These are phyloP conservation scores for Clavaria fumosa DNA, from an alignment of 768 basidiomycete genomes.

Conservation along the genomic window DNA sequence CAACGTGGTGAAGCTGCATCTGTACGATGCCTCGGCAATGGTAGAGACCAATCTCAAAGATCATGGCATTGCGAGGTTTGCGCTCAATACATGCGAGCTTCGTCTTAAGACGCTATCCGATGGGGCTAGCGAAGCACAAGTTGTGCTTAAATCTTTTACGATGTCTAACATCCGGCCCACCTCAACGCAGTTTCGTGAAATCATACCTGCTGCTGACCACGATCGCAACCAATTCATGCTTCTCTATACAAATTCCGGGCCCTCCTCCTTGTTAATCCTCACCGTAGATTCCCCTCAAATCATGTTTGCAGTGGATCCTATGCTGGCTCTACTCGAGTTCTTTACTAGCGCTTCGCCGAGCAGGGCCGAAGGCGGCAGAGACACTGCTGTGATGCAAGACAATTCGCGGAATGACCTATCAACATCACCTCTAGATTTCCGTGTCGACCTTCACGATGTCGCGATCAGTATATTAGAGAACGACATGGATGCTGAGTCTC, in stretches of 20 bases:
- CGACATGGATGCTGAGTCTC: conserved; percentile 61
- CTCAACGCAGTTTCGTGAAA: conserved; percentile 77
- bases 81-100: conserved; percentile 63
- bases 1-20: conserved; percentile 60
- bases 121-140: conserved; percentile 74
- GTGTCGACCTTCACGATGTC: conserved; percentile 81
- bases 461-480: conserved; percentile 81
- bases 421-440: conserved; percentile 41
- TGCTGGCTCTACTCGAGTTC: conserved; percentile 80
- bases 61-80: conserved; percentile 74
- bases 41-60: conserved; percentile 44
- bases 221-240: conserved; percentile 88
- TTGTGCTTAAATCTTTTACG: conserved; percentile 81
- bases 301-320: conserved; percentile 83
- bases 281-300: conserved; percentile 87
- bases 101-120: conserved; percentile 72
- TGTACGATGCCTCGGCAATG: conserved; percentile 61
- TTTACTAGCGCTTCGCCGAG: conserved; percentile 36
- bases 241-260: conserved; percentile 64
- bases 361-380: conserved; percentile 5
- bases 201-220: conserved; percentile 84
- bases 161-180: conserved; percentile 81
- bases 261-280: conserved; percentile 57
- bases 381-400: conserved; percentile 7
- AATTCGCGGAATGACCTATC: conserved; percentile 10